Base-by-base conservation (phyloP, 257 asterid species). In the Solanum appendiculatum region DNA sequence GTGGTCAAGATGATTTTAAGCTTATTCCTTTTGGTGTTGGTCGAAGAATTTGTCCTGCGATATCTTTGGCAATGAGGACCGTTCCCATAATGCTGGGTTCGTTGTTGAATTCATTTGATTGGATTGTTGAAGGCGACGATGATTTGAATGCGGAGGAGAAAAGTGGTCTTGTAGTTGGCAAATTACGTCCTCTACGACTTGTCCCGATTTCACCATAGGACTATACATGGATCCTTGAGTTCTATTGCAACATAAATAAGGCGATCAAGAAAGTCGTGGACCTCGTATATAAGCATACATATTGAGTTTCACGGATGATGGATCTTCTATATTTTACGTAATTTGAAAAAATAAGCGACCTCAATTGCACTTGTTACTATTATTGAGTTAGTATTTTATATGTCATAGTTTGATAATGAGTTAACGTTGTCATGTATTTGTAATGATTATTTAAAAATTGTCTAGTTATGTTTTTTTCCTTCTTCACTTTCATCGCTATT, bases 11-110 rank as follows among this genome's bases (percentile, higher is more conserved):
- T 84, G 44, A 70, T 33, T 93, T 92, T 75, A 94, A 94, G 90
- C 90, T 95, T 60, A 83, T 94, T 58, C 98, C 97, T 3, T 95
- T 95, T 40, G 96, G 98, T 2, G 94, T 70, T 70, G 44, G 80
- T 33, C 77, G 98, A 16, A 89, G 98, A 88, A 94, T 95, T 14
- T 69, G 77, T 33, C 77, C 42, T 31, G 77, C 77, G 1, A 18
- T 69, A 69, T 69, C 77, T 69, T 69, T 69, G 13, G 77, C 77
- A 15, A 69, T 69, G 77, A 69, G 77, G 40, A 69, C 77, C 3
- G 7, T 31, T 31, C n/a, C 77, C 40, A 69, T 7, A 7, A 69
- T 69, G 77, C 31, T 69, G 40, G 77, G 77, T 69, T 69, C 42
- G 42, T 31, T 69, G 25, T 69, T 69, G 40, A 69, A 69, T 69